Evolutionary conservation across 129 eudicot species (phyloP), one percentile per base, ranked within the genome.

Genomic region (Centella asiatica): DNA sequence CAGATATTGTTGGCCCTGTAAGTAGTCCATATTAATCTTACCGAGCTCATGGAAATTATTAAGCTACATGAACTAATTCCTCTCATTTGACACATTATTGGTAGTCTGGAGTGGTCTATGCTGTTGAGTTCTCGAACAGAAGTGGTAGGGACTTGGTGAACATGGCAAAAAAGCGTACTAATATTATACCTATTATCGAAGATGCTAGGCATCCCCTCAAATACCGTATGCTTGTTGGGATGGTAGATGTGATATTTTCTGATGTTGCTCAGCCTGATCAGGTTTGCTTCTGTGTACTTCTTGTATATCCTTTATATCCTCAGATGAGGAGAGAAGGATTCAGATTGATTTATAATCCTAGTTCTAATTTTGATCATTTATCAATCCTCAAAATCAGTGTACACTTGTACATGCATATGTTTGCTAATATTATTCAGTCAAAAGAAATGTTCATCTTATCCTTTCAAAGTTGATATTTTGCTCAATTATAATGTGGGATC

Each of bases 261-360:
- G 96, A 92, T 79, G 98, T 92, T 92, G 98, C 98, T 61, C 98
- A 92, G 74, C 98, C 98, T 59, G 95, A 92, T 64, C 95, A 92
- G 95, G 98, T 92, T 34, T 73, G 83, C 40, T 69, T 74, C 58
- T 55, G 20, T 53, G 11, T 53, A 31, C 10, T 8, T 26, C n/a
- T n/a, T n/a, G n/a, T n/a, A n/a, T n/a, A n/a, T n/a, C n/a, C n/a
- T n/a, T n/a, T n/a, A n/a, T n/a, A n/a, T n/a, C n/a, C n/a, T n/a
- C n/a, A n/a, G n/a, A n/a, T n/a, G n/a, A n/a, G 40, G 40, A 34
- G 6, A 5, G 40, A 2, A 34, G 40, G 40, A 34, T 34, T 34
- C 1, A 11, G n/a, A n/a, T n/a, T n/a, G n/a, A n/a, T n/a, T n/a
- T n/a, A n/a, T n/a, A n/a, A n/a, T n/a, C n/a, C n/a, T n/a, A n/a